These are phyloP conservation scores for Pouteria glomerata DNA, from an alignment of 148 eudicot genomes.

Conservation along the genomic window DNA sequence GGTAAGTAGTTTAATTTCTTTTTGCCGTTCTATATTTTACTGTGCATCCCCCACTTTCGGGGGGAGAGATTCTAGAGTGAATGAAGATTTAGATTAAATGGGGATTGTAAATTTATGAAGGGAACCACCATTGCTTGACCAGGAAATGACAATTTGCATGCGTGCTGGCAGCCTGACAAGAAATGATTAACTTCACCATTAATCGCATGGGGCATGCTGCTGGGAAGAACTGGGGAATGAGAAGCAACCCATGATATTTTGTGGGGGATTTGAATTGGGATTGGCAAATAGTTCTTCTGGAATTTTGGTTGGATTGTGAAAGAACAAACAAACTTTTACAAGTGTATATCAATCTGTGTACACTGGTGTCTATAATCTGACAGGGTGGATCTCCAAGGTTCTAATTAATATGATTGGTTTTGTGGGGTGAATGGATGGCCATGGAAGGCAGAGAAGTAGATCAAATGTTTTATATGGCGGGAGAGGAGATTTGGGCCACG, in stretches of 20 bases:
- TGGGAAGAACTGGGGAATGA: too few relatives aligned
- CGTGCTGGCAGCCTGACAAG: conserved; percentile 64
- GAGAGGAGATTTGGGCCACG: conserved; percentile 14
- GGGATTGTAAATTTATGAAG: conserved; percentile 30
- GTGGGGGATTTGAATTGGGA: conserved; percentile 8
- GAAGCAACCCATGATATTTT: conserved; percentile 9
- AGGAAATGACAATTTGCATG: conserved; percentile 57
- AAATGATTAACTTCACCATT: conserved; percentile 22
- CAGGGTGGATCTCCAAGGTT: conserved; percentile 16
- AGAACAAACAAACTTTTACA: background rate
- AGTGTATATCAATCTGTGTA: conserved; percentile 11
- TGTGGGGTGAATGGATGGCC: conserved; percentile 6
- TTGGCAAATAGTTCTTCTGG: background rate
- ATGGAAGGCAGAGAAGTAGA: background rate
- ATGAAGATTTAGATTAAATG: conserved; percentile 11
- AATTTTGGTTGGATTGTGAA: conserved; percentile 1
- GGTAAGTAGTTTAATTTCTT: conserved; percentile 48
- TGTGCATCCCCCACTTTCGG: background rate
- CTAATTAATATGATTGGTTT: conserved; percentile 23
- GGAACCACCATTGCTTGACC: conserved; percentile 28
- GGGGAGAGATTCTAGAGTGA: background rate
- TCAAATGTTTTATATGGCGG: conserved; percentile 10
- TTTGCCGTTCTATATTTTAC: background rate
- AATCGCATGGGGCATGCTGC: too few relatives aligned
- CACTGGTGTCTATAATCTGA: conserved; percentile 13